phyloP scores from a whole-genome alignment of 1,284 basidiomycete genomes.

The Fistulinella staudtii region DNA sequence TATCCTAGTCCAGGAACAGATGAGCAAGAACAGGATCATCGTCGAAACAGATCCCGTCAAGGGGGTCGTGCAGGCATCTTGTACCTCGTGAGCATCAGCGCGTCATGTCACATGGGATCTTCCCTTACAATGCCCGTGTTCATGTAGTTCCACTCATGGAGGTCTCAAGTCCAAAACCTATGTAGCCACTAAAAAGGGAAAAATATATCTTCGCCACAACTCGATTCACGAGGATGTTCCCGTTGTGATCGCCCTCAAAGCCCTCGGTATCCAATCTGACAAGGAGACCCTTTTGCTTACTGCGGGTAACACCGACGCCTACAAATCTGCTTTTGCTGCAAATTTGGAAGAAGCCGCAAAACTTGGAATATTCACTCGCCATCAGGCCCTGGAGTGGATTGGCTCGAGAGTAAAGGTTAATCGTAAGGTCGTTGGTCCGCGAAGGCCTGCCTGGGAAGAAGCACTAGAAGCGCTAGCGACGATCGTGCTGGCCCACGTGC shows the following conservation, averaged over 20 bases:
- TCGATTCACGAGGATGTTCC: constrained; percentile 97
- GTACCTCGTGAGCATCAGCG: constrained; percentile 75
- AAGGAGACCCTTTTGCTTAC: constrained; percentile 96
- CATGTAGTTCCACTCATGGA: constrained; percentile 83
- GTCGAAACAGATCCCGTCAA: constrained; percentile 93
- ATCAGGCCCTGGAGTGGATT: constrained; percentile 95
- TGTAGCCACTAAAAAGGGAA: constrained; percentile 90
- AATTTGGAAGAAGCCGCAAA: constrained; percentile 94
- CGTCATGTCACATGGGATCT: not conserved
- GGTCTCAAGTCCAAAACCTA: constrained; percentile 99
- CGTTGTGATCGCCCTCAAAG: constrained; percentile 94
- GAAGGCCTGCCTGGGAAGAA: constrained; percentile 89
- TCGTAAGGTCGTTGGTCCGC: constrained; percentile 72
- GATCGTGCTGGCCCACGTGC: constrained; percentile 96
- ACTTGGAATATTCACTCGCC: constrained; percentile 86
- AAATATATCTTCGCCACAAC: constrained; percentile 97
- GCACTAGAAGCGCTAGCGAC: constrained; percentile 95
- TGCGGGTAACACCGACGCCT: constrained; percentile 89
- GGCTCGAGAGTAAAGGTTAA: constrained; percentile 90
- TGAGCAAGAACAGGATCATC: constrained; percentile 99
- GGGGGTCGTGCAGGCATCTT: constrained; percentile 91
- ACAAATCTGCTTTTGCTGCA: constrained; percentile 85
- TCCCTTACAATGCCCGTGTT: too few species aligned
- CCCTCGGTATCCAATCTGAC: constrained; percentile 94
- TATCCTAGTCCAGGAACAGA: constrained; percentile 97